Conservation (phyloP, 2,329 filamentous ascomycete genomes). For the Ophiostoma montium region DNA sequence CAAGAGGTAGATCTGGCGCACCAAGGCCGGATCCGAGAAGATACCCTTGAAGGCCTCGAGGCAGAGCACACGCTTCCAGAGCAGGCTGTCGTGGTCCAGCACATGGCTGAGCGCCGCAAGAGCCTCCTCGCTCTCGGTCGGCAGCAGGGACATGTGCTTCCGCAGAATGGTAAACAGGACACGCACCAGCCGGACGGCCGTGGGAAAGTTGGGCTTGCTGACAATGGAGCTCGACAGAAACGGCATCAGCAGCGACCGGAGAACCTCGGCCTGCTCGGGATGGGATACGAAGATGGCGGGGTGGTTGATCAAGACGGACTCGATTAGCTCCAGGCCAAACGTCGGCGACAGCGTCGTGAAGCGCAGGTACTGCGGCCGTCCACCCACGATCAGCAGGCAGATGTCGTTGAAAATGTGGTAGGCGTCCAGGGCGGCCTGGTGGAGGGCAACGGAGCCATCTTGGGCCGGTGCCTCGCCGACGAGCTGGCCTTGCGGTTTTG, state of each 20-base stretch:
- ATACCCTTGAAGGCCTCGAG: constrained; percentile 84
- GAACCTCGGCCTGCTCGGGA: constrained; percentile 64
- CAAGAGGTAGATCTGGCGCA: constrained; percentile 65
- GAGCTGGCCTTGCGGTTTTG: constrained; percentile 24
- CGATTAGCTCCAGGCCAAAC: constrained; percentile 82
- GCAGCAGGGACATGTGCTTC: constrained; percentile 60
- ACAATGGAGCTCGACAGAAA: constrained; percentile 66
- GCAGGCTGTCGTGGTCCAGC: constrained; percentile 67
- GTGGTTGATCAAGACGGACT: constrained; percentile 79
- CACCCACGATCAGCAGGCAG: constrained; percentile 73
- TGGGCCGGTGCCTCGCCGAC: constrained; percentile 55
- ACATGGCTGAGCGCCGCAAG: constrained; percentile 71
- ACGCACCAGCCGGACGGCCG: constrained; percentile 67
- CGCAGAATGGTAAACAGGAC: constrained; percentile 72
- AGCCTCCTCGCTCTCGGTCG: constrained; percentile 69
- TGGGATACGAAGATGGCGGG: constrained; percentile 65
- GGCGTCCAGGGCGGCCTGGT: constrained; percentile 70
- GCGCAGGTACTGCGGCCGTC: constrained; percentile 67
- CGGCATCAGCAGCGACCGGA: constrained; percentile 68
- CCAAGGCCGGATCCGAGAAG: constrained; percentile 64
- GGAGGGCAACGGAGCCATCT: constrained; percentile 51
- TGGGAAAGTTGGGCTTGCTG: constrained; percentile 64
- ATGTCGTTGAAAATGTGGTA: constrained; percentile 81
- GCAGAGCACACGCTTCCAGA: constrained; percentile 81
- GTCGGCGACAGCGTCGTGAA: constrained; percentile 66